These are phyloP conservation scores for Mytilinidion resinicola DNA, from an alignment of 495 filamentous ascomycete species.

Conservation along the genomic window DNA sequence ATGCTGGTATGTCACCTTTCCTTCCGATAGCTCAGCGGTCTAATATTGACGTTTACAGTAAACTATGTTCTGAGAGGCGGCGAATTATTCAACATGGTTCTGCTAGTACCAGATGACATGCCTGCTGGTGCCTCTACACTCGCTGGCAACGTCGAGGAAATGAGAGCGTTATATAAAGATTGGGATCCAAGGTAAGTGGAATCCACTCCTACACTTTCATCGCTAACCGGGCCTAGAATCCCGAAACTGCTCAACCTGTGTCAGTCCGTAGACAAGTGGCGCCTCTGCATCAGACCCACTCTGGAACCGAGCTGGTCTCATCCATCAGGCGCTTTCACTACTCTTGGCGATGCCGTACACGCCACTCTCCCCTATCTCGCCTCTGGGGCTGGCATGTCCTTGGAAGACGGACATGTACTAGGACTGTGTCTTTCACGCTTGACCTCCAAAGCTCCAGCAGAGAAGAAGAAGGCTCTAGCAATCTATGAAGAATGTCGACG, in stretches of 20 bases:
- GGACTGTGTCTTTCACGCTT: slow-evolving; percentile 38
- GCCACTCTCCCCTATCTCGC: slow-evolving; percentile 26
- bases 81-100: slow-evolving; percentile 60
- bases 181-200: slow-evolving; percentile 42
- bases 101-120: slow-evolving; percentile 65
- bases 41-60: slow-evolving; percentile 26
- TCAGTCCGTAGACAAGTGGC: slow-evolving; percentile 27
- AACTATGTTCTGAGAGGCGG: slow-evolving; percentile 59
- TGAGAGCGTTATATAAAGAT: slow-evolving; percentile 53
- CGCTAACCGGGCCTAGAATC: slow-evolving; percentile 1
- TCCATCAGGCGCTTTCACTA: slow-evolving; percentile 18
- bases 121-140: slow-evolving; percentile 50
- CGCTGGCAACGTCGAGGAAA: slow-evolving; percentile 58
- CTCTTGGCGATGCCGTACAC: slow-evolving; percentile 29
- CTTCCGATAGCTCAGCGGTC: not conserved
- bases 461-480: slow-evolving; percentile 39
- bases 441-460: slow-evolving; percentile 28
- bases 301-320: slow-evolving; percentile 24
- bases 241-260: slow-evolving; percentile 24
- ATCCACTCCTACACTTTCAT: not conserved
- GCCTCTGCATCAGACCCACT: slow-evolving; percentile 20
- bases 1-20: slow-evolving; percentile 41
- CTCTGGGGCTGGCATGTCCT: slow-evolving; percentile 19
- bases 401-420: slow-evolving; percentile 24
- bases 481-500: slow-evolving; percentile 48